Conservation (phyloP, 1,284 basidiomycete genomes). For the Ceratobasidium sp. region DNA sequence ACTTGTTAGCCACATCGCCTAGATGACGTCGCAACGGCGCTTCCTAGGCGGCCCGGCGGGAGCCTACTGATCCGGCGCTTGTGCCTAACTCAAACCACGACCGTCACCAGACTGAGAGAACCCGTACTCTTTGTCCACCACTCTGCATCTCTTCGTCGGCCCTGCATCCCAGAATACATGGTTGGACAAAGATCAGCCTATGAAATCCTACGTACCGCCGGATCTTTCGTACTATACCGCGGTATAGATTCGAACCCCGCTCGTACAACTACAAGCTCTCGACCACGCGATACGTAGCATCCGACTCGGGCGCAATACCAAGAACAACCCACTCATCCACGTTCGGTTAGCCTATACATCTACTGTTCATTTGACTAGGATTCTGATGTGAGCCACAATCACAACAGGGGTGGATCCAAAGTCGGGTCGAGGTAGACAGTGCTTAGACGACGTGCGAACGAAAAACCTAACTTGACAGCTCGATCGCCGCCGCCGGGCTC, state of each 20-base stretch:
- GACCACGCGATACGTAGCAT: neutral
- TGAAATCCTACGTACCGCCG: neutral
- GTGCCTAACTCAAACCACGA: neutral
- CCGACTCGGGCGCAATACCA: conserved; percentile 17
- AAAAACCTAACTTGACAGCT: no score
- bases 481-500: no score
- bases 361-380: neutral
- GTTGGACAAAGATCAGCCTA: neutral
- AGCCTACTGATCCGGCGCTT: neutral
- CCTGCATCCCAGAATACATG: neutral
- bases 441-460: no score
- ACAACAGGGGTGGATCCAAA: conserved; percentile 9
- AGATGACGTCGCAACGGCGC: no score
- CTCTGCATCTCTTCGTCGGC: conserved; percentile 8
- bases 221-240: neutral
- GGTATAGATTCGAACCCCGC: neutral
- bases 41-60: no score
- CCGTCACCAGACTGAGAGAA: conserved; percentile 8
- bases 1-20: no score
- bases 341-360: no score
- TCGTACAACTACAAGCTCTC: neutral
- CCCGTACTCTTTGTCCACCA: neutral
- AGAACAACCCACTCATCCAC: neutral
- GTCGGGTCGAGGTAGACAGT: conserved; percentile 23
- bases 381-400: neutral